phyloP scores from a whole-genome alignment of 1,139 yeast species.

The Taphrina pruni region DNA sequence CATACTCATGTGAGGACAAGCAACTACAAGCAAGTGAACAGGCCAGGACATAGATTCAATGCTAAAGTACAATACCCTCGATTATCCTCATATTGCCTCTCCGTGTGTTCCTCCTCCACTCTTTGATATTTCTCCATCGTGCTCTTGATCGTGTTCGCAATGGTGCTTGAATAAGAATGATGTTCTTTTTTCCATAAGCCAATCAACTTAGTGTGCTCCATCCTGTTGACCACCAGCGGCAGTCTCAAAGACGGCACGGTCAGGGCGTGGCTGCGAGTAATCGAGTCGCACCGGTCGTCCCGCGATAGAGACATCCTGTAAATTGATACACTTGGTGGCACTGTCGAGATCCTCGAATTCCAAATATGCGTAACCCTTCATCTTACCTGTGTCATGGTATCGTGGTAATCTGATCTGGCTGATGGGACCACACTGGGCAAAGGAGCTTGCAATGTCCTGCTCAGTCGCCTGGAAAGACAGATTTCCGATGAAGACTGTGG shows the following conservation, averaged over 20 bases:
- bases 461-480: conserved; percentile 97
- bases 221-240: conserved; percentile 17
- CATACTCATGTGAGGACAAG: too few relatives aligned
- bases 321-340: conserved; percentile 87
- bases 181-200: not conserved
- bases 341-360: conserved; percentile 77
- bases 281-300: conserved; percentile 97
- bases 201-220: not conserved
- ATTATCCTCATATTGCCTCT: not conserved
- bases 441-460: conserved; percentile 87
- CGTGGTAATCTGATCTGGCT: conserved; percentile 87
- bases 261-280: conserved; percentile 83
- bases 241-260: conserved; percentile 36
- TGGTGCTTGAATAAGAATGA: not conserved
- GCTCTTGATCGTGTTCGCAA: not conserved
- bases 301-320: conserved; percentile 92
- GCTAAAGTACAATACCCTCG: conserved; percentile 16
- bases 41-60: conserved; percentile 18
- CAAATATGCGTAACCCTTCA: conserved; percentile 93
- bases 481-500: conserved; percentile 94
- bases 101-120: not conserved
- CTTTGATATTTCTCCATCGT: too few relatives aligned
- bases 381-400: conserved; percentile 90
- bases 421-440: conserved; percentile 82
- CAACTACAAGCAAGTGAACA: not conserved